Percentiles rank a stretch among this genome's conserved stretches.
phyloP scores from a whole-genome alignment of 2,329 filamentous ascomycete species.

The Arthrinium puccinioides region DNA sequence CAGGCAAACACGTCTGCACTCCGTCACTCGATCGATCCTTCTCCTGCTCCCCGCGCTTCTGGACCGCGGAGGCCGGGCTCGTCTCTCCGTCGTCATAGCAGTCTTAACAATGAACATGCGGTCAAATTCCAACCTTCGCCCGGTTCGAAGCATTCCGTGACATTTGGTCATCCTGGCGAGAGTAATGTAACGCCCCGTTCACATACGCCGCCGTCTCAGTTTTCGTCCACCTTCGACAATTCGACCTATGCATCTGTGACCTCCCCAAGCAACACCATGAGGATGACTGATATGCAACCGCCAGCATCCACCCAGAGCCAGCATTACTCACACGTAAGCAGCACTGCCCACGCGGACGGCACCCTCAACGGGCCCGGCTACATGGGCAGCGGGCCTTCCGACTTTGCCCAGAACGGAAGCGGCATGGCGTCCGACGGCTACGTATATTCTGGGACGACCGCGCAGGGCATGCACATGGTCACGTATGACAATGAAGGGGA shows the following conservation, averaged over 20 bases:
- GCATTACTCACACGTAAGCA: constrained; percentile 2
- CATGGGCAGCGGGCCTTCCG: constrained; percentile 14
- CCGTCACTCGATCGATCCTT: constrained; percentile 31
- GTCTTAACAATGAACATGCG: too few relatives aligned
- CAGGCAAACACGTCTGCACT: constrained; percentile 41
- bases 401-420: constrained; percentile 21
- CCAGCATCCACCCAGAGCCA: not conserved
- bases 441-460: constrained; percentile 18
- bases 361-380: constrained; percentile 4
- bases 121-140: too few relatives aligned
- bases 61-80: not conserved
- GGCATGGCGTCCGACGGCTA: constrained; percentile 22
- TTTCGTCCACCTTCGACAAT: constrained; percentile 34
- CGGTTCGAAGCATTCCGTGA: too few relatives aligned
- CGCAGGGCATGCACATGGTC: constrained; percentile 19
- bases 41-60: not conserved
- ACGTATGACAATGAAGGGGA: constrained; percentile 27
- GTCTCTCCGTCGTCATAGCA: constrained; percentile 15
- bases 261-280: constrained; percentile 35
- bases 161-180: too few relatives aligned
- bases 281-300: constrained; percentile 21
- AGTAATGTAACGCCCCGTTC: too few relatives aligned
- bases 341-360: not conserved
- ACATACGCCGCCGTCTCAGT: constrained; percentile 34
- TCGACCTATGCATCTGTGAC: constrained; percentile 26